Conservation (phyloP, 257 asterid species). For the Petunia secreta region DNA sequence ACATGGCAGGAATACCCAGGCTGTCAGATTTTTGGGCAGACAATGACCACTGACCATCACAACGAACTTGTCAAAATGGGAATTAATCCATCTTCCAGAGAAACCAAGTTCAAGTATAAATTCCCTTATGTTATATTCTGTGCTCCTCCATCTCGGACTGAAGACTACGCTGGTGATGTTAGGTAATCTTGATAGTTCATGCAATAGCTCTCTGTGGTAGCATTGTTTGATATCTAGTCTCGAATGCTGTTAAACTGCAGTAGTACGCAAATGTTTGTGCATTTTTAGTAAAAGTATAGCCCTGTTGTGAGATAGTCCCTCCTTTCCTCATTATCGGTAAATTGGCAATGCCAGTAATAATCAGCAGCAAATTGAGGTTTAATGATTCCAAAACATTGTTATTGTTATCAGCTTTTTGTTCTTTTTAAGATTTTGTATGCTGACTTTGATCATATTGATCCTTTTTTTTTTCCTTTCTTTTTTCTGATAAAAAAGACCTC, state of each 20-base stretch:
- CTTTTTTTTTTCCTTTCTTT: too few relatives aligned
- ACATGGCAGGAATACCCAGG: conserved; percentile 73
- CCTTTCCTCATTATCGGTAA: not conserved
- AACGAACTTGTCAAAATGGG: conserved; percentile 78
- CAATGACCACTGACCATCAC: conserved; percentile 79
- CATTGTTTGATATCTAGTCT: conserved; percentile 5
- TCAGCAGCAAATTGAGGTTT: not conserved
- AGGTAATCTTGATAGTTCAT: conserved; percentile 48
- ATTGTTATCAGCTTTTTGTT: not conserved
- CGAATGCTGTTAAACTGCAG: conserved; percentile 11
- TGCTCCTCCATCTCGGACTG: conserved; percentile 78
- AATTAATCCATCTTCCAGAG: conserved; percentile 72
- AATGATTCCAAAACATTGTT: not conserved
- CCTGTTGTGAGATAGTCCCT: conserved; percentile 7
- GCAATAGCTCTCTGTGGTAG: conserved; percentile 14
- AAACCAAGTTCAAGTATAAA: conserved; percentile 46
- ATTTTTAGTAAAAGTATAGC: conserved; percentile 8
- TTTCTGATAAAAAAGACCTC: too few relatives aligned
- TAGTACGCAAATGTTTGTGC: not conserved
- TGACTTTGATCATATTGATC: not conserved
- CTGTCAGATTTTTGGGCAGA: conserved; percentile 78
- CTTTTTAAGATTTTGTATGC: conserved; percentile 10
- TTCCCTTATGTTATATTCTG: conserved; percentile 90
- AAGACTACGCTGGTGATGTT: conserved; percentile 86
- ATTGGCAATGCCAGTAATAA: not conserved